These are phyloP conservation scores for Aspergillus kassunensis DNA, from an alignment of 495 filamentous ascomycete species.

Conservation along the genomic window DNA sequence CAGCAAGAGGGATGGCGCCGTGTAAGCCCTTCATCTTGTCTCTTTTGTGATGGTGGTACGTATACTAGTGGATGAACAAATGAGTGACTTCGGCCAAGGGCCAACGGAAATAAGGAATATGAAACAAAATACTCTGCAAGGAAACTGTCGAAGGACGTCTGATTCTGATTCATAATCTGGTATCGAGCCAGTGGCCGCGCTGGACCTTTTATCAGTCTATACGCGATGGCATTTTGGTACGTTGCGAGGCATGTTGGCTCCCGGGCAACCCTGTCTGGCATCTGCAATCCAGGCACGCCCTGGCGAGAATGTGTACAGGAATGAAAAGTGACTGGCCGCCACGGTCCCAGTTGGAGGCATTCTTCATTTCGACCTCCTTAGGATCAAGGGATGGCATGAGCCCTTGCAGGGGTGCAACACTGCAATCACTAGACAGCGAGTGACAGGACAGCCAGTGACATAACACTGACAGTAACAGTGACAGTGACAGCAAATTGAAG, in stretches of 20 bases:
- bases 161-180: background rate
- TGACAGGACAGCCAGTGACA: too few relatives aligned
- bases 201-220: conserved; percentile 20
- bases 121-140: background rate
- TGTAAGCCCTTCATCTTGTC: conserved; percentile 40
- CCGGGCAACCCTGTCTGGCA: conserved; percentile 9
- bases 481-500: too few relatives aligned
- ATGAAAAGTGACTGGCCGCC: background rate
- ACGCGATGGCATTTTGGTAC: background rate
- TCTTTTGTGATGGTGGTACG: too few relatives aligned
- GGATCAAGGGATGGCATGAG: conserved; percentile 1
- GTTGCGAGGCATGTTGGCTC: conserved; percentile 8
- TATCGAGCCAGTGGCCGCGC: conserved; percentile 1
- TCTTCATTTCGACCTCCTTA: background rate
- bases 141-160: background rate
- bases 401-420: background rate
- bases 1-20: conserved; percentile 36
- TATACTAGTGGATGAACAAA: too few relatives aligned
- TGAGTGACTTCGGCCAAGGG: conserved; percentile 9
- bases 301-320: conserved; percentile 14
- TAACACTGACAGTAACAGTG: too few relatives aligned
- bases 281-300: background rate
- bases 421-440: too few relatives aligned
- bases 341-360: background rate
- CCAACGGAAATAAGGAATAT: background rate